Conservation (phyloP, 148 eudicot genomes). For the Rheum nobile region DNA sequence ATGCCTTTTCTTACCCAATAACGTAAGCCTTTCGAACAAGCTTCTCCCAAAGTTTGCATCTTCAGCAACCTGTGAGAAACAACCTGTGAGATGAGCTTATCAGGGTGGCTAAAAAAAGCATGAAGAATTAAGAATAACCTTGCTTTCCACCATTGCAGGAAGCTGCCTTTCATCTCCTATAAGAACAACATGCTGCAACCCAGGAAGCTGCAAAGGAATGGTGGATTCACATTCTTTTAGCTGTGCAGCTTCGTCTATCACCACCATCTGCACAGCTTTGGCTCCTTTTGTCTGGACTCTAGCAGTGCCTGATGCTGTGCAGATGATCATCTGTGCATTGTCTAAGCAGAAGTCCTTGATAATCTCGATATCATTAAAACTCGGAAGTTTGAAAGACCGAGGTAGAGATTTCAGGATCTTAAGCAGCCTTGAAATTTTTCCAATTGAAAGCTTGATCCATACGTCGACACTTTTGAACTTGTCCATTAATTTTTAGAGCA, state of each 20-base stretch:
- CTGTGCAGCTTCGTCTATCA: slow-evolving; percentile 62
- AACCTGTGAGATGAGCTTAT: no score
- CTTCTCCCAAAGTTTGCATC: slow-evolving; percentile 45
- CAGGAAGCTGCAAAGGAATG: slow-evolving; percentile 27
- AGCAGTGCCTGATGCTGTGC: slow-evolving; percentile 40
- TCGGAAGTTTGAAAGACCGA: background rate
- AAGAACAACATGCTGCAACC: slow-evolving; percentile 30
- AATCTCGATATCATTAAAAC: background rate
- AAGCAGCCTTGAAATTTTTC: background rate
- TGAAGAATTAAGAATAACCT: slow-evolving; percentile 9
- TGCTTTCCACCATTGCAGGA: slow-evolving; percentile 38
- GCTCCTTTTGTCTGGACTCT: slow-evolving; percentile 3
- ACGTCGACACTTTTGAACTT: background rate
- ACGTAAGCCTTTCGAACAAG: slow-evolving; percentile 33
- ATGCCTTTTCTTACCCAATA: slow-evolving; percentile 32
- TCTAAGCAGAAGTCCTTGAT: slow-evolving; percentile 22
- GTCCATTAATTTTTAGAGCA: background rate
- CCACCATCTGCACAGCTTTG: slow-evolving; percentile 14
- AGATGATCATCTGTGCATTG: slow-evolving; percentile 29
- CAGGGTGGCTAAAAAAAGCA: background rate
- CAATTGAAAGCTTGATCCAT: background rate
- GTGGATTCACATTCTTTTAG: slow-evolving; percentile 57
- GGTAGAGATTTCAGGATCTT: background rate
- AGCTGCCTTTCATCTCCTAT: slow-evolving; percentile 54
- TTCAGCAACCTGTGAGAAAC: slow-evolving; percentile 22